Evolutionary conservation across 192 early-diverging fungal species (phyloP), one percentile per base, ranked within the genome.

Genomic region (Umbelopsis sp.): DNA sequence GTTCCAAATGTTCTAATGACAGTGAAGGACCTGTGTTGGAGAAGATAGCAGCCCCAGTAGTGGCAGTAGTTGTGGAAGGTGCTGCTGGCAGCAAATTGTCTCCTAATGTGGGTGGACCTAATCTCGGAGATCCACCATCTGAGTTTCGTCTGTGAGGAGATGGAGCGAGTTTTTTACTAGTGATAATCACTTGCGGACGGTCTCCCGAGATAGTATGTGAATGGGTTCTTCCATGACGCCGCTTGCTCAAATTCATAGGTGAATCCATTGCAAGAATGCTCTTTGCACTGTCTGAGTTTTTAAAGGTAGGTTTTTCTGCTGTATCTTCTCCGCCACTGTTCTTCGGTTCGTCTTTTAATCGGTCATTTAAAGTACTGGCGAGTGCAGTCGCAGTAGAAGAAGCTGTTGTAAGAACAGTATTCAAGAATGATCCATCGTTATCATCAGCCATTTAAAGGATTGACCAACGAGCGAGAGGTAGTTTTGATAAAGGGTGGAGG

Each of bases 121-220:
- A 32, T 9, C 62, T 24, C 25, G 69, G 62, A 10, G 77, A 70
- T 16, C 77, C 77, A 25, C 56, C 56, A 20, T 78, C 77, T 5
- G 77, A 78, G 47, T 78, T 78, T 25, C 77, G 44, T 31, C 77
- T 41, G n/a, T 50, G 49, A 22, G 22, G 20, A 7, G 50, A 31
- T 12, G 77, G 65, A 5, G 31, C 17, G 12, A 32, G 26, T 43
- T 43, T 56, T 12, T 38, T 21, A n/a, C 43, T 29, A 4, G 52
- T 54, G 1, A 53, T 41, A 38, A 65, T 72, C 24, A 45, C 21
- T 21, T 22, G 53, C 1, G 71, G 71, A 8, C 71, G 71, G n/a
- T 59, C 53, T 3, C 56, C 56, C 56, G 71, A 72, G 25, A 72
- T 65, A 12, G 71, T 72, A 34, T 72, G 56, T 16, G 71, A 72